phyloP scores from a whole-genome alignment of 371 early-diverging fungal species.

The Saksenaea vasiformis region DNA sequence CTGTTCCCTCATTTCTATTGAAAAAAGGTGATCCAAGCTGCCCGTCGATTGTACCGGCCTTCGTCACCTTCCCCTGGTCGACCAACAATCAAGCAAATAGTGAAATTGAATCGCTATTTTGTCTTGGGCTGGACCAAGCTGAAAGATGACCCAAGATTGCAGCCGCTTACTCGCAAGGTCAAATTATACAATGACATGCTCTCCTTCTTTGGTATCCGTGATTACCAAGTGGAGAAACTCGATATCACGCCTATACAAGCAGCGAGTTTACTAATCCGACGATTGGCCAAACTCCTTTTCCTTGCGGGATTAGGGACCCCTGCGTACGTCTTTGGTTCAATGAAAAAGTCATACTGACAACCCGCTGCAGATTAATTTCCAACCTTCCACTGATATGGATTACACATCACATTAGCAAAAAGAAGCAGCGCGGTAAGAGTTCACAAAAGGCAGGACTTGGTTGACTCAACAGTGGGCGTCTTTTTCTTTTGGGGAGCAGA shows the following conservation, averaged over 20 bases:
- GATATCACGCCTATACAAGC: constrained; percentile 72
- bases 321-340: constrained; percentile 61
- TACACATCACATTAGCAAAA: constrained; percentile 68
- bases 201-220: constrained; percentile 87
- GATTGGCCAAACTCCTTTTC: constrained; percentile 66
- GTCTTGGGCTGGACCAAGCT: constrained; percentile 76
- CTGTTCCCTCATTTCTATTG: background rate
- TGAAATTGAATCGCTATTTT: constrained; percentile 87
- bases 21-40: constrained; percentile 83
- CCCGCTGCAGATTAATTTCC: constrained; percentile 55
- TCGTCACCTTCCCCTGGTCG: constrained; percentile 41
- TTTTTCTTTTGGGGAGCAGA: constrained; percentile 58
- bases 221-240: constrained; percentile 92
- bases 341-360: background rate
- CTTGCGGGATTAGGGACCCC: constrained; percentile 82
- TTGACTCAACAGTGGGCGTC: background rate
- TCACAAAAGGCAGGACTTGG: background rate
- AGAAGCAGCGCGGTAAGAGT: constrained; percentile 70
- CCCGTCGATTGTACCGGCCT: constrained; percentile 86
- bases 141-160: constrained; percentile 73
- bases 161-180: constrained; percentile 65
- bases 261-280: constrained; percentile 58
- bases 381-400: constrained; percentile 80
- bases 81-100: constrained; percentile 77
- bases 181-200: constrained; percentile 85